Base-by-base conservation (phyloP, 352 stramenopile genomes). In the Pythium dissotocum region DNA sequence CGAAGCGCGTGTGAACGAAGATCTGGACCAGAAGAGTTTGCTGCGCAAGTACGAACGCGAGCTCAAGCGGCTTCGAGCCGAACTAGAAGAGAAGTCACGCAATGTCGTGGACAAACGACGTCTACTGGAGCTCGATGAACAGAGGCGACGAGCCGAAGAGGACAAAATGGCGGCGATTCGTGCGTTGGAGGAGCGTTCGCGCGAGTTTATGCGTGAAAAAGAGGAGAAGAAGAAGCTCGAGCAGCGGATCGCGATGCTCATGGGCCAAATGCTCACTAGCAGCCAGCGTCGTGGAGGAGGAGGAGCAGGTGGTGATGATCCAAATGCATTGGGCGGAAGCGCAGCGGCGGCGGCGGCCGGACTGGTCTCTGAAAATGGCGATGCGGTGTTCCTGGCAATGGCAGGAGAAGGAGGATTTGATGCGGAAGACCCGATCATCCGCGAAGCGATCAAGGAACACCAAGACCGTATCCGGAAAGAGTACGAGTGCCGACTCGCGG, bases 41-140 rank as follows among this genome's bases (percentile, higher is more conserved):
- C 58, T 98, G 60, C 79, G 94, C 52, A 98, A 98, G 67, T 98
- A 98, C 74, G 95, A 98, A 72, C 85, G 90, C n/a, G 95, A 98
- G 66, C 78, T 98, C 7, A 97, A 97, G 61, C 87, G 93, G 10
- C 76, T 98, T 5, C 83, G 95, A 8, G 86, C 93, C 1, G 94
- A 98, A 71, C 76, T 98, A 0, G 92, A 98, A 55, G 91, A 98
- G 63, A 91, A 95, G 21, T 95, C 78, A n/a, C 82, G 90, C 4
- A 98, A 97, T 65, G 90, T 98, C 4, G 94, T 98, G 13, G 94
- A 98, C 67, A 97, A 98, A 72, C 82, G 95, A 0, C 78, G 95
- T 4, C 67, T 98, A 9, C 70, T 98, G 0, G 93, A 98, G 75
- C 70, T 96, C 5, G 88, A 95, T 33, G 91, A 97, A 58, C 90